Evolutionary conservation across 2,329 filamentous ascomycete species (phyloP), one percentile per base, ranked within the genome.

Genomic region (Cryphonectria nitschkei): DNA sequence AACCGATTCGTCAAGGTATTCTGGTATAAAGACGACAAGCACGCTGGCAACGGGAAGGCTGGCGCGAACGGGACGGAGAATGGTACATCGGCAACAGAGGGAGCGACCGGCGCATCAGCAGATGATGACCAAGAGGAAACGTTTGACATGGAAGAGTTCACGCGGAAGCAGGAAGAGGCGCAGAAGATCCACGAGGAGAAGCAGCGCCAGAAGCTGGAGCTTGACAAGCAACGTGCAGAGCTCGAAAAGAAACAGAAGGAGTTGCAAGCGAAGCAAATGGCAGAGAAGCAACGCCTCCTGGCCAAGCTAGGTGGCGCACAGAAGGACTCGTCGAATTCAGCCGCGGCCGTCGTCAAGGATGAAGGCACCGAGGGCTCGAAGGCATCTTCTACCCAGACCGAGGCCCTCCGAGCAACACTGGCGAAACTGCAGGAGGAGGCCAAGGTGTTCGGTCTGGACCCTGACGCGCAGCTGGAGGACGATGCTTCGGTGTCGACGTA

Each of bases 1-100:
- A 96, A 95, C 75, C 86, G 93, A 14, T 96, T 96, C 75, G 93
- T 96, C 65, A 95, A 94, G 76, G 91, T 95, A 0, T 94, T 91
- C 76, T 95, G 93, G 93, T 86, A 89, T 77, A 91, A 89, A 75
- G 85, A 87, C 7, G 84, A 86, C 37, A 80, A 81, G 22, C 81
- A 84, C 58, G 76, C 76, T 2, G 72, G 67, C 0, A 43, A 80
- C 16, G 77, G 79, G 1, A 73, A 77, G 63, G 79, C 76, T 22
- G 72, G 65, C 11, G 69, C 75, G 13, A 80, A 79, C 62, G 79
- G 77, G 34, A 67, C 58, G 22, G 76, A 77, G 52, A 80, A 81
- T 41, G 77, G 75, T 2, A 43, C 75, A 3, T 66, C 73, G 11
- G 63, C 75, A 26, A 76, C 78, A 68, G 76, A 76, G 19, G 61